Percentiles rank a stretch among this genome's conserved stretches.
Evolutionary conservation across 495 filamentous ascomycete species (phyloP).

Genomic region (Glonium stellatum): DNA sequence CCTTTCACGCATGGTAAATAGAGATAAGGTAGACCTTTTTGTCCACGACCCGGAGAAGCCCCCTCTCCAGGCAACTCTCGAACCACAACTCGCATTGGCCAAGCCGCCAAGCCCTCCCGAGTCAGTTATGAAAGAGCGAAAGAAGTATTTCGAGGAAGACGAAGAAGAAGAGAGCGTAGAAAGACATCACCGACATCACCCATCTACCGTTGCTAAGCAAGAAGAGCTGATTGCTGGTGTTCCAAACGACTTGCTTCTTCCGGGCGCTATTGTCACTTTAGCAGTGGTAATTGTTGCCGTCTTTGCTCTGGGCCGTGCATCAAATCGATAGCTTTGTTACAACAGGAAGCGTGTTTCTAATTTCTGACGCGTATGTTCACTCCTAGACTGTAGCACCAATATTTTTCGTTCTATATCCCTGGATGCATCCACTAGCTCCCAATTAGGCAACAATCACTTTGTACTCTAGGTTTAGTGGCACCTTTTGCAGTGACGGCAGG

Average conservation of each 20-base stretch:
- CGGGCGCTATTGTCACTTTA: slow-evolving; percentile 88
- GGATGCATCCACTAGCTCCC: slow-evolving; percentile 1
- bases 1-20: slow-evolving; percentile 64
- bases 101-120: slow-evolving; percentile 52
- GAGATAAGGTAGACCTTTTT: slow-evolving; percentile 94
- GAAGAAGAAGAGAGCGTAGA: slow-evolving; percentile 53
- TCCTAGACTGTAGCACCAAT: slow-evolving; percentile 8
- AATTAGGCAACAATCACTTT: neutral
- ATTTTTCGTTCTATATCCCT: slow-evolving; percentile 22
- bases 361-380: neutral
- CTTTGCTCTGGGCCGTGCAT: slow-evolving; percentile 78
- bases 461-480: slow-evolving; percentile 6
- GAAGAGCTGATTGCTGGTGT: slow-evolving; percentile 84
- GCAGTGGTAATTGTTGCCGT: slow-evolving; percentile 91
- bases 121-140: slow-evolving; percentile 53
- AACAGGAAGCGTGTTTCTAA: neutral
- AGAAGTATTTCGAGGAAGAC: slow-evolving; percentile 46
- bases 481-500: neutral
- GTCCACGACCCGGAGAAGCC: slow-evolving; percentile 90
- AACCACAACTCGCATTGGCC: slow-evolving; percentile 55
- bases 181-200: slow-evolving; percentile 35
- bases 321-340: slow-evolving; percentile 45
- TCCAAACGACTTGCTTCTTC: slow-evolving; percentile 88
- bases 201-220: slow-evolving; percentile 40
- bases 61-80: slow-evolving; percentile 58